Evolutionary conservation across 164 flowering plant genomes (phyloP).

Genomic region (Tetrastigma voinierianum): DNA sequence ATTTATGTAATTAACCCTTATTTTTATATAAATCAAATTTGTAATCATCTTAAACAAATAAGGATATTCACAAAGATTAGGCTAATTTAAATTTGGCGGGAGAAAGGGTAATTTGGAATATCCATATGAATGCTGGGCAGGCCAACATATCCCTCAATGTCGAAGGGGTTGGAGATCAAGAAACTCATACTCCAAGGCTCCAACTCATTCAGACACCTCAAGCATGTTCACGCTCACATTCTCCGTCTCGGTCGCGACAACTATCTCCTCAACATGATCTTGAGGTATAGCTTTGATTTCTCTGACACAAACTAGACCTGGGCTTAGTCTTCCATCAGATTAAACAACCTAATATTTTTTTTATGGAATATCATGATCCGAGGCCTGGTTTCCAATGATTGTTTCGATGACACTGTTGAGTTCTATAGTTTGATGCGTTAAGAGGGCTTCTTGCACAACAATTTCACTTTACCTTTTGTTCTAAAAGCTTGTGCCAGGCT

Average conservation of each 20-base stretch:
- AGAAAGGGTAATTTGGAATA: too few species aligned
- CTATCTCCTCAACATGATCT: constrained; percentile 23
- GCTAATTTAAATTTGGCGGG: too few species aligned
- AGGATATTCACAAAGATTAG: too few species aligned
- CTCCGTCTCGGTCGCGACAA: constrained; percentile 25
- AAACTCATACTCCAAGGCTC: too few species aligned
- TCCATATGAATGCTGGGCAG: too few species aligned
- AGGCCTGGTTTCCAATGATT: constrained; percentile 25
- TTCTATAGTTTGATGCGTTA: constrained; percentile 17
- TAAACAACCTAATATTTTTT: constrained; percentile 17
- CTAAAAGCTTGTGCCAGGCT: constrained; percentile 29
- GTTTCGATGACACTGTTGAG: constrained; percentile 17
- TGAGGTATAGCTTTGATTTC: constrained; percentile 8
- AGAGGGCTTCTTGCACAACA: constrained; percentile 21
- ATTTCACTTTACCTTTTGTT: constrained; percentile 33
- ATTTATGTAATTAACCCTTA: too few species aligned
- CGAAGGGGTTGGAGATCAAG: too few species aligned
- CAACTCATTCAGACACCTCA: constrained; percentile 24
- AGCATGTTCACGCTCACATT: constrained; percentile 23
- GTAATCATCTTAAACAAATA: too few species aligned
- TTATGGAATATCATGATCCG: constrained; percentile 29
- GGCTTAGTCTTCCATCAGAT: constrained; percentile 19
- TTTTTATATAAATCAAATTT: too few species aligned
- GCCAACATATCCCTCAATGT: too few species aligned
- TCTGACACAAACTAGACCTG: constrained; percentile 14